Evolutionary conservation across 177 flowering plant genomes (phyloP).

Genomic region (Vitis hybrid): DNA sequence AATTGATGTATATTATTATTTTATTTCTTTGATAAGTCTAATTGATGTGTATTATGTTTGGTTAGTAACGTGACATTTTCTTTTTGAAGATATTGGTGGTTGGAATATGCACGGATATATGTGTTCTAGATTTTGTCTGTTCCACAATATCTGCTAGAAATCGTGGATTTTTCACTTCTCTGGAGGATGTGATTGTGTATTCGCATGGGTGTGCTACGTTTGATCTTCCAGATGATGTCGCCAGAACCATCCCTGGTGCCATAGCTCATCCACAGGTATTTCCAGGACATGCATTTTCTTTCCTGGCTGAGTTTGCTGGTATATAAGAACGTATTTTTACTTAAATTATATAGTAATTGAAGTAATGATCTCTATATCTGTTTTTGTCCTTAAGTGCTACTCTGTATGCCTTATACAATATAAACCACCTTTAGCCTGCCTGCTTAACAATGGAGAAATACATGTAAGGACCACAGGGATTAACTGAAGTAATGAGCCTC

Average conservation of each 20-base stretch:
- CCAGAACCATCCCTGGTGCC: conserved; percentile 46
- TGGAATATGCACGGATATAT: conserved; percentile 93
- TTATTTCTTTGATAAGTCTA: rapidly evolving
- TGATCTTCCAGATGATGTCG: conserved; percentile 71
- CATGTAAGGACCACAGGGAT: no score
- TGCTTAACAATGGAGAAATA: no score
- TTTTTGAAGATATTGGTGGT: conserved; percentile 69
- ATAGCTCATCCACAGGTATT: conserved; percentile 89
- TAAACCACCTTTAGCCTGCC: no score
- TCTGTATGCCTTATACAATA: no score
- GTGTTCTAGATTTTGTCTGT: conserved; percentile 84
- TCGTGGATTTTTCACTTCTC: conserved; percentile 63
- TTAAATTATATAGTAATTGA: not conserved
- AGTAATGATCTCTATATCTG: no score
- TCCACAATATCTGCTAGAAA: conserved; percentile 80
- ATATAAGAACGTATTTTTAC: not conserved
- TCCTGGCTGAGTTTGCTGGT: not conserved
- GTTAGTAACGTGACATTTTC: not conserved
- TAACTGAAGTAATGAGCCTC: no score
- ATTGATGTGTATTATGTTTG: not conserved
- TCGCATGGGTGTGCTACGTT: conserved; percentile 86
- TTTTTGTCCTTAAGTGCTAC: no score
- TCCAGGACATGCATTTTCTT: not conserved
- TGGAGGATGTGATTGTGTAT: conserved; percentile 77
- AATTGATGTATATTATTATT: not conserved